Conservation (phyloP, 2,329 filamentous ascomycete species). For the Diaporthe humulicola region DNA sequence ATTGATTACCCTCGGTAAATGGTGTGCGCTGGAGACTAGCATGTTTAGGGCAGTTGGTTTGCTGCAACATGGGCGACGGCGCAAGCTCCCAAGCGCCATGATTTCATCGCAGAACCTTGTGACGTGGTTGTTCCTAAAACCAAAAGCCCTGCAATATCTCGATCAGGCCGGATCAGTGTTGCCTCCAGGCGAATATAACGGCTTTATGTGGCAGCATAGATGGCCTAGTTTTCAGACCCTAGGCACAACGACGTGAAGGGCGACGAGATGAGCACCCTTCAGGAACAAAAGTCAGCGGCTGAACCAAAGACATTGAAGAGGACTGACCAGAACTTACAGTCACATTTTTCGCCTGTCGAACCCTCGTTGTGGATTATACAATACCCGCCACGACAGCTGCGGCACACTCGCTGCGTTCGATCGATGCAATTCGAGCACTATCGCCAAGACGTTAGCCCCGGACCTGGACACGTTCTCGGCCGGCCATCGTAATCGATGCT, state of each 20-base stretch:
- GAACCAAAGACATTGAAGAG: no score
- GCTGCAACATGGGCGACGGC: background rate
- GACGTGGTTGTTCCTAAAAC: background rate
- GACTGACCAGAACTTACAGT: constrained; percentile 54
- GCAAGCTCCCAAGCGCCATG: background rate
- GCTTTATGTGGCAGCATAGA: background rate
- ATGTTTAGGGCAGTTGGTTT: background rate
- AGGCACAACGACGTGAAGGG: constrained; percentile 14
- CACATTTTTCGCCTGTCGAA: constrained; percentile 70
- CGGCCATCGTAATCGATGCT: background rate
- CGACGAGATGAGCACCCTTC: constrained; percentile 38
- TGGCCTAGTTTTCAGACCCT: background rate
- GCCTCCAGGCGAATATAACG: background rate
- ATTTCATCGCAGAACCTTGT: background rate
- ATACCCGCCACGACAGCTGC: constrained; percentile 82
- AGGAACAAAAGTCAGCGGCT: constrained; percentile 6
- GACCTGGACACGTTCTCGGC: constrained; percentile 5
- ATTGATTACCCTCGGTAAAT: background rate
- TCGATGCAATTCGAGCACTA: constrained; percentile 84
- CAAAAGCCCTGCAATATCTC: background rate
- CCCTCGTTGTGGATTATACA: constrained; percentile 88
- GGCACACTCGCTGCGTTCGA: constrained; percentile 78
- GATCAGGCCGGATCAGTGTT: background rate
- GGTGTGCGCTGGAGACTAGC: background rate
- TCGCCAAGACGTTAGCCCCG: constrained; percentile 10